Conservation (phyloP, 495 filamentous ascomycete genomes). For the Lasiosphaeria miniovina region DNA sequence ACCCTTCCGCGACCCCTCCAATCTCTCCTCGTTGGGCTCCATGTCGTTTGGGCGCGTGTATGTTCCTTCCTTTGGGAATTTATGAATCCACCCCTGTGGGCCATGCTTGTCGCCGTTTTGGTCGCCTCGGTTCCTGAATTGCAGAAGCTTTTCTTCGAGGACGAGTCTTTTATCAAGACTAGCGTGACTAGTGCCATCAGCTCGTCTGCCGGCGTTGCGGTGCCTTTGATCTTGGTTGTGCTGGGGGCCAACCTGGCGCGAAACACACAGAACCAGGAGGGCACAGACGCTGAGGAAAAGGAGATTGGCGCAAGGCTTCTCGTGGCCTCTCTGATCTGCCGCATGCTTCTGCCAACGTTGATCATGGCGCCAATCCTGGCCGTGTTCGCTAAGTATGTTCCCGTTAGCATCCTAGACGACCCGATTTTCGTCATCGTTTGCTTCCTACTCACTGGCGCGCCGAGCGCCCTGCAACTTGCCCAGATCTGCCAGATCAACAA, state of each 20-base stretch:
- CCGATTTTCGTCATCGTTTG: constrained; percentile 98
- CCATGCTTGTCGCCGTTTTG: constrained; percentile 85
- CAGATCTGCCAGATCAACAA: constrained; percentile 99
- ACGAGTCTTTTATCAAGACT: constrained; percentile 88
- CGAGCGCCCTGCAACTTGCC: constrained; percentile 89
- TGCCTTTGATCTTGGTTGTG: constrained; percentile 94
- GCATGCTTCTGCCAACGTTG: constrained; percentile 88
- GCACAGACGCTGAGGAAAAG: constrained; percentile 63
- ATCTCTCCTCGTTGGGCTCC: constrained; percentile 44
- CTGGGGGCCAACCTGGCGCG: constrained; percentile 86
- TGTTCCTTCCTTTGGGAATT: constrained; percentile 73
- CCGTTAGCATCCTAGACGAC: constrained; percentile 91
- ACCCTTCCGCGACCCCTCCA: constrained; percentile 60
- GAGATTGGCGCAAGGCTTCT: constrained; percentile 70
- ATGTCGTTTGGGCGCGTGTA: constrained; percentile 49
- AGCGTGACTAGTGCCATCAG: constrained; percentile 84
- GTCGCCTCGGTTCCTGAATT: constrained; percentile 86
- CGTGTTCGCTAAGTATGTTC: constrained; percentile 85
- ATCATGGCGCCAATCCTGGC: constrained; percentile 94
- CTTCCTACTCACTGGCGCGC: constrained; percentile 91
- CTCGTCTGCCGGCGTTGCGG: constrained; percentile 85
- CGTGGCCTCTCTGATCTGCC: constrained; percentile 76
- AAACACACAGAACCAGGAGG: constrained; percentile 63
- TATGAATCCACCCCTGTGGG: constrained; percentile 98
- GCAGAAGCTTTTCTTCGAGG: constrained; percentile 80